Evolutionary conservation across 73 alveolate species (phyloP).

Genomic region (Paraurostyla sp.): DNA sequence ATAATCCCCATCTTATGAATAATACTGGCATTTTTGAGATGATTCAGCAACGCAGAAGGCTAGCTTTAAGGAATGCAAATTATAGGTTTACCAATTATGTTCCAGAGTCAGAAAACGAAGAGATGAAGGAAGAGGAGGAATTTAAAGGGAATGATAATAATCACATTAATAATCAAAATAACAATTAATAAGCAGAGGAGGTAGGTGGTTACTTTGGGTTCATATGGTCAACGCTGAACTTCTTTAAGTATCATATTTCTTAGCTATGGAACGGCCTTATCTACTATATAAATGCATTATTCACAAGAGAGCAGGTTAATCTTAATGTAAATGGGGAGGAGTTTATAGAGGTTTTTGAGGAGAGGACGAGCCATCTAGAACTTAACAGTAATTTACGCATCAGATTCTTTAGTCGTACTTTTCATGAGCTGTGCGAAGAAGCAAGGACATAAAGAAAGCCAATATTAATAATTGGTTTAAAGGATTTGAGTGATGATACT

Average conservation of each 20-base stretch:
- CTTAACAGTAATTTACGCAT: neutral
- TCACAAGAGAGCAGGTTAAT: slow-evolving; percentile 4
- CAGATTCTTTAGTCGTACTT: neutral
- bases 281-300: neutral
- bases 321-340: slow-evolving; percentile 31
- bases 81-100: slow-evolving; percentile 12
- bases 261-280: neutral
- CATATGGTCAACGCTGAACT: too few relatives aligned
- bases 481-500: neutral
- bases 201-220: neutral
- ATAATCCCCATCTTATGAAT: neutral
- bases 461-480: neutral
- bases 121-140: slow-evolving; percentile 34
- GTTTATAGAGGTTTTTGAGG: neutral
- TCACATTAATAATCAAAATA: neutral
- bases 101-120: too few relatives aligned
- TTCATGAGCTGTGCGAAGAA: slow-evolving; percentile 4
- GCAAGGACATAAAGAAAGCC: slow-evolving; percentile 9
- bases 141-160: neutral
- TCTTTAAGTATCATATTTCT: neutral
- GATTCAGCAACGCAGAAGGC: neutral
- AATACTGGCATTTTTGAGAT: slow-evolving; percentile 16
- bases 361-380: neutral
- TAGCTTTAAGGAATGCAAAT: neutral
- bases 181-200: neutral